Base-by-base conservation (phyloP, 306 rosid genomes). In the Cicer arietinum region DNA sequence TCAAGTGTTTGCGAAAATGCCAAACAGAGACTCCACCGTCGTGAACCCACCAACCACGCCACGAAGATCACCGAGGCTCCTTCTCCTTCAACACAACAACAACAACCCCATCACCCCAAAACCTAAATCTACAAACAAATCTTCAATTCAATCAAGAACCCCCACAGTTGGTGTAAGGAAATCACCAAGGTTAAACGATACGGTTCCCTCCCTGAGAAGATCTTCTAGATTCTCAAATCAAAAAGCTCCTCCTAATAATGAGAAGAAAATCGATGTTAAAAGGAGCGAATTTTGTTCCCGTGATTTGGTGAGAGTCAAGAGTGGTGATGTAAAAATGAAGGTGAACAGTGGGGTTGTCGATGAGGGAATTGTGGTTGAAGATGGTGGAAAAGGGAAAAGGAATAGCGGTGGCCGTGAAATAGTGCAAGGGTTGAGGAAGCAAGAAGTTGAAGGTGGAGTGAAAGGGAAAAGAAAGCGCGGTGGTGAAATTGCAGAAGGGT, bases 1-100 rank as follows among this genome's bases (percentile, higher is more conserved):
- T 78, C 88, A 67, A 41, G 43, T 82, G 93, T 86, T 83, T 40
- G 85, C 35, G 71, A 81, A 83, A 85, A 93, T 93, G 97, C 81
- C 89, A 17, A 58, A 1, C 13, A 56, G 82, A 72, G 81, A 76
- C 43, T 76, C 79, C 65, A 7, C 20, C 40, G 18, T 18, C 81
- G 56, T 12, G 35, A 8, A 63, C 63, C 4, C 68, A 1, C 71
- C 82, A 56, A 68, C 47, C 46, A 42, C 54, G 11, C 94, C 74
- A 7, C 90, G 94, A 58, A 80, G 97, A 71, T 91, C 94, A 51
- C 83, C 68, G 3, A 85, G 93, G 59, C 75, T 88, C 76, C 74
- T 85, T 70, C 79, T 85, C 52, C 84, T 20, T 7, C 20, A 30
- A 30, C 37, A 30, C 5, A 30, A 12, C 16, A 45, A 17, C 45